Evolutionary conservation across 2,329 filamentous ascomycete species (phyloP).

Genomic region (Cladosporium sp.): DNA sequence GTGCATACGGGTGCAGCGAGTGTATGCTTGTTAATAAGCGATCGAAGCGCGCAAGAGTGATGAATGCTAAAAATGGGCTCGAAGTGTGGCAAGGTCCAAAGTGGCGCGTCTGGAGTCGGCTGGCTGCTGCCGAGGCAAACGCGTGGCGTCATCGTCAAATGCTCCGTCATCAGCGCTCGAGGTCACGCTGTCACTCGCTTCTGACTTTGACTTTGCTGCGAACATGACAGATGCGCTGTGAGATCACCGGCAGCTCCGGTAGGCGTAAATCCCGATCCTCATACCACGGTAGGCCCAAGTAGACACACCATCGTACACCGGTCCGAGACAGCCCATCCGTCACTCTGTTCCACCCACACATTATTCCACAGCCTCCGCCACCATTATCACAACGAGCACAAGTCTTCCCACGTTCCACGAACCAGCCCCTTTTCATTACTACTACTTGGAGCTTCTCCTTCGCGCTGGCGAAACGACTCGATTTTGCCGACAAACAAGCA

Average conservation of each 20-base stretch:
- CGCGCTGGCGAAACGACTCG: background rate
- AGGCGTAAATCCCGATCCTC: background rate
- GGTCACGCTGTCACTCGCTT: background rate
- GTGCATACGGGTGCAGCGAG: background rate
- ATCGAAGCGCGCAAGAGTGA: background rate
- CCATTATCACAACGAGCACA: background rate
- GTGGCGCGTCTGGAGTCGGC: background rate
- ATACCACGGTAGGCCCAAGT: constrained; percentile 1
- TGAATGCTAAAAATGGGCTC: background rate
- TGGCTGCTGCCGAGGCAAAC: background rate
- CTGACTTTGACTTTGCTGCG: constrained; percentile 1
- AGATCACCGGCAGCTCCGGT: constrained; percentile 1
- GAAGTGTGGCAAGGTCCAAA: background rate
- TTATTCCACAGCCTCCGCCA: background rate
- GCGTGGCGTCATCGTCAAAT: background rate
- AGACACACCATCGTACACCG: background rate
- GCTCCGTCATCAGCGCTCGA: background rate
- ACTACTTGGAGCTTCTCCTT: background rate
- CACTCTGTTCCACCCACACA: background rate
- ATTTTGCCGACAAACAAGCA: background rate
- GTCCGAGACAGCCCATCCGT: background rate
- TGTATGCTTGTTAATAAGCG: too few species aligned
- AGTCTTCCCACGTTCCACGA: background rate
- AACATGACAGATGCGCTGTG: background rate
- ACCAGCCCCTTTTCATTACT: background rate